Conservation (phyloP, 768 basidiomycete species). For the Thelephora ganbajun region DNA sequence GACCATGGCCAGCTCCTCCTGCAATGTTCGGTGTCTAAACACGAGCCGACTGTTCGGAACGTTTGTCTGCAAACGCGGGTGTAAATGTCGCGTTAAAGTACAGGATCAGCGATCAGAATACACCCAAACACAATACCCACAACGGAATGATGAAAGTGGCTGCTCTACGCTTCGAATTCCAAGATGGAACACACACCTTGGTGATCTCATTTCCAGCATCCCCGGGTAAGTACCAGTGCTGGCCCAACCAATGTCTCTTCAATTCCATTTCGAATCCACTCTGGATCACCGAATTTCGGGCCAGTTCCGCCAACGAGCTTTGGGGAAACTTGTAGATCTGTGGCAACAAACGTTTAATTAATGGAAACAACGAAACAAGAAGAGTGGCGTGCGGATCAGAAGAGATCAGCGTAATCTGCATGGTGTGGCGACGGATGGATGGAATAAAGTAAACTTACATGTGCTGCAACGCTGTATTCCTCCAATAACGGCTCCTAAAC, state of each 20-base stretch:
- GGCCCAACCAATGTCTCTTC: constrained; percentile 91
- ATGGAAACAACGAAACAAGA: neutral
- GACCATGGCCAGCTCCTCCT: constrained; percentile 75
- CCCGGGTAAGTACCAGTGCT: constrained; percentile 87
- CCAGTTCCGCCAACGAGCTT: constrained; percentile 88
- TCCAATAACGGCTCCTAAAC: constrained; percentile 82
- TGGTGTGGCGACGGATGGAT: neutral
- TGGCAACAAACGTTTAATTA: neutral
- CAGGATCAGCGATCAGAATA: constrained; percentile 1
- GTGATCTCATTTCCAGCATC: constrained; percentile 91
- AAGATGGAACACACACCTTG: constrained; percentile 42
- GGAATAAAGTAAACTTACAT: constrained; percentile 34
- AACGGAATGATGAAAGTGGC: neutral
- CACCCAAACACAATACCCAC: neutral
- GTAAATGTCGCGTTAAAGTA: neutral
- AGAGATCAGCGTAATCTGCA: neutral
- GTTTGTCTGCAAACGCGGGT: constrained; percentile 58
- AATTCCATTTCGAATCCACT: constrained; percentile 98
- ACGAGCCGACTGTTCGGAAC: constrained; percentile 84
- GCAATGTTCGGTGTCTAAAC: constrained; percentile 82
- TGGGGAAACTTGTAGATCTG: constrained; percentile 96
- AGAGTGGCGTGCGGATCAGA: neutral
- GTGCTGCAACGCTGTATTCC: constrained; percentile 96
- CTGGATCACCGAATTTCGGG: constrained; percentile 94
- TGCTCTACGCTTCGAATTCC: neutral